Base-by-base conservation (phyloP, 2,329 filamentous ascomycete species). In the Xylaria sp. region DNA sequence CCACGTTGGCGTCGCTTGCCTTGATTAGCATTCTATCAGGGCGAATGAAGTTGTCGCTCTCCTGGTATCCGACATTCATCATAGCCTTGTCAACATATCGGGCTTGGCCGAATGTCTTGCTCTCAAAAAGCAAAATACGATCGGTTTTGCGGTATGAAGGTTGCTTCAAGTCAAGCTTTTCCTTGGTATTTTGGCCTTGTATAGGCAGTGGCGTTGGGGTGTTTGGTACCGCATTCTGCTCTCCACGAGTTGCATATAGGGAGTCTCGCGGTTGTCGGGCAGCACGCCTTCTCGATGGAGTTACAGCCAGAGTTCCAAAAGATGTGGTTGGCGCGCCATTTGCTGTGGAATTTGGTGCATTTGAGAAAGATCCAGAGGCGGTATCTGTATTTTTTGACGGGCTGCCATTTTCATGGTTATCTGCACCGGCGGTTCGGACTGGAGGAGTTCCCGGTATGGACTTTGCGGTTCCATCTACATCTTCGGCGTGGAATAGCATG, bases 1-100 rank as follows among this genome's bases (percentile, higher is more conserved):
- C 84, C 26, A 81, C 71, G 49, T 82, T 83, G 22, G 74, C 74
- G 62, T 88, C 85, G 21, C 75, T 78, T 19, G 83, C 82, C 69
- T 87, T 87, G 64, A 88, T 84, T 56, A 96, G 78, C 48, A 82
- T 86, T 55, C 84, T 83, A 49, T 92, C 89, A 4, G 91, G 89
- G 42, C 90, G 86, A 48, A 90, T 79, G 69, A 92, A 97, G 54
- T 92, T 81, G 73, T 97, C 93, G 65, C 89, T 96, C 74, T 97
- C 92, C 73, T 97, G 93, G 69, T 96, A 97, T 47, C 93, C 93
- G 43, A 96, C 90, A 66, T 91, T 93, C 63, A 92, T 92, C 92
- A 97, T 96, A 1, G 91, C 89, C 69, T 94, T 92, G 72, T 97
- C 93, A 43, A 97, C 92, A 72, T 96, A 97, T 66, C 93, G 90